Base-by-base conservation (phyloP, 2,329 filamentous ascomycete species). In the Sporothrix humicola region DNA sequence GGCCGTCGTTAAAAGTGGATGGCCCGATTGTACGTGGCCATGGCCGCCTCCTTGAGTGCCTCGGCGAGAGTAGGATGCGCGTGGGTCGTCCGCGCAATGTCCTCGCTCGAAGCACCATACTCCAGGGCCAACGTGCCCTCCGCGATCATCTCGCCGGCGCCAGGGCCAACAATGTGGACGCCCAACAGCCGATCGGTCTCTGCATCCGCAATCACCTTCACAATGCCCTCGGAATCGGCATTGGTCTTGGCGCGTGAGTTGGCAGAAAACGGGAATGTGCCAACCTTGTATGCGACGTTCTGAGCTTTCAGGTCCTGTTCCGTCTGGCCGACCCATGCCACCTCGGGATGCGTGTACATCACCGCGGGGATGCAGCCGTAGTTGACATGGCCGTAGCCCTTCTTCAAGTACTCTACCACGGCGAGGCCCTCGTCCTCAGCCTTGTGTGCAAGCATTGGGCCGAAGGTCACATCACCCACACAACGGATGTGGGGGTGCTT, bases 211-310 rank as follows among this genome's bases (percentile, higher is more conserved):
- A 99, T 87, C 86, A 99, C 97, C 89, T 99, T 99, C 79, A 99
- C 96, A 83, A 97, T 86, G 79, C 96, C 96, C 74, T 99, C 96
- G 50, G 93, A 93, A 82, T 99, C 96, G 78, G 97, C 87, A 87
- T 98, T 99, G 81, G 96, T 99, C 92, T 98, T 99, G 79, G 96
- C 96, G 82, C 96, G 92, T 74, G 94, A 97, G 90, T 99, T 99
- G 86, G 96, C 96, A 81, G 91, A 93, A 89, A 99, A 99, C 78
- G 96, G 96, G 90, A 99, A 99, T 69, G 89, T 92, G 82, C 96
- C 96, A 80, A 95, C 87, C 80, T 93, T 93, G 90, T 98, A 99
- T 81, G 96, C 94, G 80, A 97, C 90, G 76, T 93, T 94, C 76
- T 92, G 88, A 77, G 90, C 90, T 89, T 98, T 98, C 77, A 99